Conservation (phyloP, 345 rosid species). For the Aquilaria yunnanensis region DNA sequence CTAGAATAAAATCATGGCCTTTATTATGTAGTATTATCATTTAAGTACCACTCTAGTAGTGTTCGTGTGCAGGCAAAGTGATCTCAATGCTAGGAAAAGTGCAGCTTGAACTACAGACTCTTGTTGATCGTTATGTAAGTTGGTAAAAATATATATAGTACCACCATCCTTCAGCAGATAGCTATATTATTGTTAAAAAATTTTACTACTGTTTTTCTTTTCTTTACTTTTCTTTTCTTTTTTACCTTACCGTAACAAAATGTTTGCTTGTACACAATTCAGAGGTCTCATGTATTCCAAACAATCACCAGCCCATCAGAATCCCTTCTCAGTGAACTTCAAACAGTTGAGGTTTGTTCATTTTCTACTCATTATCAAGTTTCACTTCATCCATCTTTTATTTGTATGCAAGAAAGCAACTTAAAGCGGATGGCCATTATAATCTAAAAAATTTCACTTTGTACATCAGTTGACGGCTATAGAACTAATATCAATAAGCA, state of each 20-base stretch:
- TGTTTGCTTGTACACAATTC: constrained; percentile 19
- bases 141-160: too few relatives aligned
- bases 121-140: constrained; percentile 83
- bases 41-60: too few relatives aligned
- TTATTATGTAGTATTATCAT: too few relatives aligned
- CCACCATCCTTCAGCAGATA: too few relatives aligned
- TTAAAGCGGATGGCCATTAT: too few relatives aligned
- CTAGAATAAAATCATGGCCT: too few relatives aligned
- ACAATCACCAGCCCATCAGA: constrained; percentile 82
- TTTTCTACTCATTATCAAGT: background rate
- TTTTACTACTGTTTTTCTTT: constrained; percentile 1
- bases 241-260: background rate
- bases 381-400: too few relatives aligned
- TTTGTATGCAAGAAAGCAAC: too few relatives aligned
- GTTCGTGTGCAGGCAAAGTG: constrained; percentile 47
- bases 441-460: too few relatives aligned
- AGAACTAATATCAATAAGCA: too few relatives aligned
- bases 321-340: constrained; percentile 87
- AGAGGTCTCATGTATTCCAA: constrained; percentile 70
- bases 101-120: constrained; percentile 75
- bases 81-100: constrained; percentile 73
- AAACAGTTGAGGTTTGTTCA: constrained; percentile 76
- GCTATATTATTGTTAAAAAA: too few relatives aligned
- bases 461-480: too few relatives aligned
- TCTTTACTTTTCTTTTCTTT: background rate